phyloP scores from a whole-genome alignment of 495 filamentous ascomycete species.

The Achaetomiella virescens region DNA sequence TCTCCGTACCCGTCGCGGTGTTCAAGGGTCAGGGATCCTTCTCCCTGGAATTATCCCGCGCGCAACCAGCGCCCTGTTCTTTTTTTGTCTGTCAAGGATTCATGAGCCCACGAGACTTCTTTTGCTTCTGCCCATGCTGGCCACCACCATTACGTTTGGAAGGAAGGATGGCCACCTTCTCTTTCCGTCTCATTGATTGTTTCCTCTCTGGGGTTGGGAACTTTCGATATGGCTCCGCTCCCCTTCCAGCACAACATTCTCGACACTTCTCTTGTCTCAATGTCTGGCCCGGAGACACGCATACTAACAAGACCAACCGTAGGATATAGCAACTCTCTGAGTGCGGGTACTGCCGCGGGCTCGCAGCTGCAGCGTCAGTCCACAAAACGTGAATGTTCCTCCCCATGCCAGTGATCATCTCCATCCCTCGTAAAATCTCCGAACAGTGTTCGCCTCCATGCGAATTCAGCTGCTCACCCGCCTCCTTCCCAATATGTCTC shows the following conservation, averaged over 20 bases:
- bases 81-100: conserved; percentile 20
- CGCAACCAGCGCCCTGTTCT: conserved; percentile 4
- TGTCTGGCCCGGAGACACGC: neutral
- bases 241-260: neutral
- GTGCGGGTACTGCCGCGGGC: conserved; percentile 48
- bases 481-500: neutral
- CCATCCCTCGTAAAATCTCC: conserved; percentile 19
- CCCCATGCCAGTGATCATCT: neutral
- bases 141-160: conserved; percentile 10
- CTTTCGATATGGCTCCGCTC: neutral
- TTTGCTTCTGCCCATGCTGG: neutral
- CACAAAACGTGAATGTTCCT: conserved; percentile 32
- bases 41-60: conserved; percentile 10
- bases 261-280: neutral
- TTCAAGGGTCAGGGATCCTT: neutral
- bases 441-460: neutral
- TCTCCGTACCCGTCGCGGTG: neutral
- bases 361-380: conserved; percentile 40
- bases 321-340: conserved; percentile 44
- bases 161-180: neutral
- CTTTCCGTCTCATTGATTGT: neutral
- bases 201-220: neutral
- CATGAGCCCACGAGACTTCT: neutral
- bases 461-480: neutral
- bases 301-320: conserved; percentile 10